Base-by-base conservation (phyloP, 176 grass and related monocot genomes). In the Dactylis glomerata region DNA sequence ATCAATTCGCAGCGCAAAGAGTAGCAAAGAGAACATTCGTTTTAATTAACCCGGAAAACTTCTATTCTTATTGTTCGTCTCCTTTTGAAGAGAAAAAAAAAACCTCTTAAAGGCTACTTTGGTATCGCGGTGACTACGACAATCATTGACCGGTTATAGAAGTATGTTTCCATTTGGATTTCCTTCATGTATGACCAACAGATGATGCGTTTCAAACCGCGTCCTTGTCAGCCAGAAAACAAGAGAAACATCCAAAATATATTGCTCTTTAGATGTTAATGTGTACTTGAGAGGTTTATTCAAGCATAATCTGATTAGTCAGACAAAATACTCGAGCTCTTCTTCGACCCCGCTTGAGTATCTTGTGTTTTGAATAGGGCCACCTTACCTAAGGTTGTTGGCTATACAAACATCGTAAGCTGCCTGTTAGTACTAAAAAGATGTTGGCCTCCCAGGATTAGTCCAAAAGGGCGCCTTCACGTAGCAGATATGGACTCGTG, bases 401-500 rank as follows among this genome's bases (percentile, higher is more conserved):
- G 20, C 20, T 17, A 47, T 10, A 7, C 56, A 75, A 8, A 84
- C 40, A 51, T 84, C 13, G 8, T 31, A 71, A 82, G 36, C 50
- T 45, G 75, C 6, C 15, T 11, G 24, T 38, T 3, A 44, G 14
- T 44, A 58, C 80, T 23, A 9, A 49, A 42, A 82, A 30, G 24
- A 82, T 41, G 36, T 70, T 47, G 61, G 23, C 57, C 8, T 58
- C 2, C 68, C 32, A 36, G 24, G 20, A 33, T 6, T 28, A 27
- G 49, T 46, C 73, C 57, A 24, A 54, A 70, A 27, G 22, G 68
- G 20, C 46, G 70, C 20, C 33, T 51, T 27, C 2, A 51, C 15
- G 64, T 77, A 52, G 38, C 69, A 69, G 75, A 33, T 72, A 38
- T 74, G 24, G 84, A 83, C 80, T 1, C 46, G 22, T 56, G 67